A percentile compares a stretch with the other conserved stretches of the same genome.
phyloP scores from a whole-genome alignment of 2,329 filamentous ascomycete genomes.

The Pyrenochaeta sp. region DNA sequence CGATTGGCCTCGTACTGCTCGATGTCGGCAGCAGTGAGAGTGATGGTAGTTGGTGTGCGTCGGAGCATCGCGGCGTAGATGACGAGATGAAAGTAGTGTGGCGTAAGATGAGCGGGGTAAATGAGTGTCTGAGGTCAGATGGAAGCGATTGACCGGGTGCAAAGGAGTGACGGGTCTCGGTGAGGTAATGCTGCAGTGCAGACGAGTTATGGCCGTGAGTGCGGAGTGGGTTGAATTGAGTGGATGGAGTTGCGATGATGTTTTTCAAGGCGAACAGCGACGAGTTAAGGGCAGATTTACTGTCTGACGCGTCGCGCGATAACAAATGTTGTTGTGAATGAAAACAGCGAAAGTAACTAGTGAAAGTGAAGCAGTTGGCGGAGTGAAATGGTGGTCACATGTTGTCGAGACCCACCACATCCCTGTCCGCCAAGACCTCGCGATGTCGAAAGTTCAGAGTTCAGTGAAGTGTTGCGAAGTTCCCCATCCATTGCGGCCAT shows the following conservation, averaged over 20 bases:
- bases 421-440: constrained; percentile 41
- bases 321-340: constrained; percentile 2
- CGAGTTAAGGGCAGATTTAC: not conserved
- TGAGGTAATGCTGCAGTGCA: not conserved
- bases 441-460: constrained; percentile 36
- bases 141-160: constrained; percentile 8
- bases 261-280: not conserved
- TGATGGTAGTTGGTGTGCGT: constrained; percentile 72
- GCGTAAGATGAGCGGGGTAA: not conserved
- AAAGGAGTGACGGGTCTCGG: constrained; percentile 11
- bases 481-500: constrained; percentile 37
- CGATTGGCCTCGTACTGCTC: constrained; percentile 74
- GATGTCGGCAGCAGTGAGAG: constrained; percentile 74
- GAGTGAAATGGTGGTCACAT: constrained; percentile 21
- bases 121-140: not conserved
- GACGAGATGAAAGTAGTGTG: not conserved
- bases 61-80: constrained; percentile 65
- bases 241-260: not conserved
- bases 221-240: not conserved
- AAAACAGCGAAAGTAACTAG: not conserved
- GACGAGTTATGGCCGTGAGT: not conserved
- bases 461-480: constrained; percentile 18
- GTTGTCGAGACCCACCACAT: constrained; percentile 16
- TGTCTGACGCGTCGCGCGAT: constrained; percentile 1
- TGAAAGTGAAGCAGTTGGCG: not conserved